These are phyloP conservation scores for Erodium chrysanthum DNA, from an alignment of 441 rosid species.

Conservation along the genomic window DNA sequence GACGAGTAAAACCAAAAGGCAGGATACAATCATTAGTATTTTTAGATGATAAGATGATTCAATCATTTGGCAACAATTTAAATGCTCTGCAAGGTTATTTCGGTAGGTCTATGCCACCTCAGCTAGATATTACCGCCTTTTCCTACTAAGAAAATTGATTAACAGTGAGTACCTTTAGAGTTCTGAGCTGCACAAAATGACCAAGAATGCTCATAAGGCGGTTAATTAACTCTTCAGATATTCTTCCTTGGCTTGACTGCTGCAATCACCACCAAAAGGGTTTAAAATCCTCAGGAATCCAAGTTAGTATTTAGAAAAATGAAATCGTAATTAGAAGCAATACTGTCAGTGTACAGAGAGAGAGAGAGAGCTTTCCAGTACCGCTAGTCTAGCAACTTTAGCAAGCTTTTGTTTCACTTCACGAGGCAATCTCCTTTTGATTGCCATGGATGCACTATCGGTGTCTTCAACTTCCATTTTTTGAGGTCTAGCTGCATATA, in stretches of 20 bases:
- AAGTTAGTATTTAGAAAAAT: neutral
- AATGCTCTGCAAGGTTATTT: too few relatives aligned
- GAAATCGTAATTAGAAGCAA: neutral
- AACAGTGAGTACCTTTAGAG: constrained; percentile 28
- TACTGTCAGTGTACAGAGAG: neutral
- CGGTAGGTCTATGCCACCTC: too few relatives aligned
- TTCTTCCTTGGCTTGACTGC: constrained; percentile 36
- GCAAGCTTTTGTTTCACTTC: constrained; percentile 38
- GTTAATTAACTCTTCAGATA: constrained; percentile 30
- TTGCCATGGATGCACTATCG: constrained; percentile 23
- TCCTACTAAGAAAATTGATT: neutral
- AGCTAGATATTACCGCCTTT: neutral
- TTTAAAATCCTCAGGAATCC: neutral
- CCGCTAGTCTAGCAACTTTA: constrained; percentile 35
- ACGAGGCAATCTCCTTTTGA: constrained; percentile 28
- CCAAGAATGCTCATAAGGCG: constrained; percentile 35
- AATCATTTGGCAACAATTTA: too few relatives aligned
- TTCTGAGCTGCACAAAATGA: constrained; percentile 30
- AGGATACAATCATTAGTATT: too few relatives aligned
- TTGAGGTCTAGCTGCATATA: constrained; percentile 25
- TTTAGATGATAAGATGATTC: too few relatives aligned
- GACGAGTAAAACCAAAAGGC: too few relatives aligned
- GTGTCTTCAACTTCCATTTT: constrained; percentile 21
- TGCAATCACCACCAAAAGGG: constrained; percentile 15
- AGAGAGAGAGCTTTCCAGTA: constrained; percentile 8